Conservation (phyloP, 1,284 basidiomycete genomes). For the Schizophyllum amplum region DNA sequence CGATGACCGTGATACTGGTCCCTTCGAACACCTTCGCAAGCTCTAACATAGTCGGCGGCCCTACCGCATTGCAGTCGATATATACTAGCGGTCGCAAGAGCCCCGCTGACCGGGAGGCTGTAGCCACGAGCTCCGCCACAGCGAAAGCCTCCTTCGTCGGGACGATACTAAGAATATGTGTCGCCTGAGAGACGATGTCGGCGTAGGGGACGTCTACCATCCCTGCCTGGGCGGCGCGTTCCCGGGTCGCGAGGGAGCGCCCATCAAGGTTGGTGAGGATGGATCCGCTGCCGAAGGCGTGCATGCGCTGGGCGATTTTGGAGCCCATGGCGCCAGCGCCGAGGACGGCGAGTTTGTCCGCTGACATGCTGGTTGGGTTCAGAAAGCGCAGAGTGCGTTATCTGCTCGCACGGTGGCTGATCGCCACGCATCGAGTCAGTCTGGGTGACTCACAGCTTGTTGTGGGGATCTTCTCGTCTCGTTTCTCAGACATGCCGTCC, state of each 20-base stretch:
- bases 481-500: too few species aligned
- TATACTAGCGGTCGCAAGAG: slow-evolving; percentile 20
- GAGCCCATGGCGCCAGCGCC: slow-evolving; percentile 27
- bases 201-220: slow-evolving; percentile 32
- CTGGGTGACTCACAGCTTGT: too few species aligned
- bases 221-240: slow-evolving; percentile 34
- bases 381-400: too few species aligned
- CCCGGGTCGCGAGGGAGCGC: slow-evolving; percentile 31
- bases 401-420: too few species aligned
- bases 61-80: slow-evolving; percentile 42
- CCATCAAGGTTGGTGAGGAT: slow-evolving; percentile 40
- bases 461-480: too few species aligned
- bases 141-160: slow-evolving; percentile 36
- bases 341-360: slow-evolving; percentile 24
- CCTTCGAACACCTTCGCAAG: slow-evolving; percentile 32
- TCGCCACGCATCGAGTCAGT: too few species aligned
- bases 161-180: slow-evolving; percentile 39
- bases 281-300: slow-evolving; percentile 26
- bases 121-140: slow-evolving; percentile 25
- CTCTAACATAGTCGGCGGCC: slow-evolving; percentile 30
- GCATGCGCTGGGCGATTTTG: slow-evolving; percentile 34
- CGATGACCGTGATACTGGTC: slow-evolving; percentile 32
- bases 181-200: slow-evolving; percentile 28
- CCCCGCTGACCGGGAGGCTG: slow-evolving; percentile 9
- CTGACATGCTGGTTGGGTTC: neutral